Base-by-base conservation (phyloP, 106 monocot genomes). In the Apostasia ramifera region DNA sequence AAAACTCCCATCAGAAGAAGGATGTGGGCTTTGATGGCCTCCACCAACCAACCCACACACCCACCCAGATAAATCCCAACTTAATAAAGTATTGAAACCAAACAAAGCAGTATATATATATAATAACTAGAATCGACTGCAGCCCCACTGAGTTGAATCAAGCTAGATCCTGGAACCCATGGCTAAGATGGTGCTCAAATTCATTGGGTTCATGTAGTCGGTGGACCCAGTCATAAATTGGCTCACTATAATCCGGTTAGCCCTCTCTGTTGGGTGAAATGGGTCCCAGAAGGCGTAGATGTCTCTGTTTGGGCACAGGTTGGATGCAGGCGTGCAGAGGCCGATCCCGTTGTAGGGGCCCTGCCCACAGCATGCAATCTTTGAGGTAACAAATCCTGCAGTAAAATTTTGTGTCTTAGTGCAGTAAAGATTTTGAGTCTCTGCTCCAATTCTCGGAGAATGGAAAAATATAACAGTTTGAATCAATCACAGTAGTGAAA, bases 331-430 rank as follows among this genome's bases (percentile, higher is more conserved):
- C 0, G 81, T 95, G 74, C 95, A 95, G 13, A 95, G 81, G 1
- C 95, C 95, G 10, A 95, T 1, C 49, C 95, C 95, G 63, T 95
- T 95, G 76, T 82, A 89, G 1, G 88, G 89, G 1, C 95, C 95
- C 55, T 92, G 92, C 7, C 95, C 95, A 13, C 92, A 95, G 66
- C 95, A 95, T 3, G 95, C 95, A 7, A 74, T 53, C 68, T 86
- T 86, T 7, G 92, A 84, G 8, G 95, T 92, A 9, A 53, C 50
- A 50, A 95, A 95, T 9, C 95, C 94, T 93, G 74, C 37, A 8
- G 41, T 13, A 72, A 11, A 26, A 53, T 3, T 0, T 43, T 26
- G 37, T 38, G 40, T 6, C 52, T 52, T 52, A 52, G 10, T 52
- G 7, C 52, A 10, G 52, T 52, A 4, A 52, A 10, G 52, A 6